These are phyloP conservation scores for Zoysia japonica DNA, from an alignment of 176 grass and related monocot genomes.

Conservation along the genomic window DNA sequence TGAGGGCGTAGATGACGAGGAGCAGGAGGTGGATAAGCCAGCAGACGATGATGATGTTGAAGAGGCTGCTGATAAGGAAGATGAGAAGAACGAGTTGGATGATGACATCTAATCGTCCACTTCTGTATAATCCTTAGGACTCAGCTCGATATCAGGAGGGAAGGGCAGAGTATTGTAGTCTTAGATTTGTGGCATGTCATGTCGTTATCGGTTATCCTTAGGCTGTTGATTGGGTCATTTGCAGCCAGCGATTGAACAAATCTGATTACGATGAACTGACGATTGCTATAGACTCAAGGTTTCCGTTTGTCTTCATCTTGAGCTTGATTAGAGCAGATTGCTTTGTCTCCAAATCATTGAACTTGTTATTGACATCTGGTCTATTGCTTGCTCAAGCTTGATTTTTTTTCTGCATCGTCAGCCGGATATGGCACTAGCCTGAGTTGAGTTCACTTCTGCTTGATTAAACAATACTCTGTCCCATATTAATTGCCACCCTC, in stretches of 20 bases:
- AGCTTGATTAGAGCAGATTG: neutral
- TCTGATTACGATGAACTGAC: neutral
- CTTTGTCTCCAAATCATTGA: neutral
- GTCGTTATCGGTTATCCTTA: neutral
- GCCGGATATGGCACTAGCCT: too few relatives aligned
- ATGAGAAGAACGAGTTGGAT: constrained; percentile 40
- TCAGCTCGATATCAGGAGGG: neutral
- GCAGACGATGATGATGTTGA: neutral
- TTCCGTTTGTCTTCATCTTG: neutral
- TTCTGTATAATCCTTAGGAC: constrained; percentile 31
- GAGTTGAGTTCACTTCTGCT: too few relatives aligned
- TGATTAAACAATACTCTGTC: too few relatives aligned
- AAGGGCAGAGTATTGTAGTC: neutral
- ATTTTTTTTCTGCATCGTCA: too few relatives aligned
- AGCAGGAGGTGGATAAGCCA: constrained; percentile 33
- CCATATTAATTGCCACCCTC: too few relatives aligned
- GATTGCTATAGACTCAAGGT: neutral
- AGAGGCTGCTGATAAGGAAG: neutral
- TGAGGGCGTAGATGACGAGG: neutral
- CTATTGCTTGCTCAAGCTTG: too few relatives aligned
- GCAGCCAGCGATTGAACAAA: neutral
- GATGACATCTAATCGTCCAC: constrained; percentile 39
- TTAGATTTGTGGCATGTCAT: neutral
- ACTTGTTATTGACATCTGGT: too few relatives aligned
- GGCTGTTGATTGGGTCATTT: neutral